A percentile compares a stretch with the other conserved stretches of the same genome.
Evolutionary conservation across 2,329 filamentous ascomycete genomes (phyloP).

Genomic region (Stemphylium beticola): DNA sequence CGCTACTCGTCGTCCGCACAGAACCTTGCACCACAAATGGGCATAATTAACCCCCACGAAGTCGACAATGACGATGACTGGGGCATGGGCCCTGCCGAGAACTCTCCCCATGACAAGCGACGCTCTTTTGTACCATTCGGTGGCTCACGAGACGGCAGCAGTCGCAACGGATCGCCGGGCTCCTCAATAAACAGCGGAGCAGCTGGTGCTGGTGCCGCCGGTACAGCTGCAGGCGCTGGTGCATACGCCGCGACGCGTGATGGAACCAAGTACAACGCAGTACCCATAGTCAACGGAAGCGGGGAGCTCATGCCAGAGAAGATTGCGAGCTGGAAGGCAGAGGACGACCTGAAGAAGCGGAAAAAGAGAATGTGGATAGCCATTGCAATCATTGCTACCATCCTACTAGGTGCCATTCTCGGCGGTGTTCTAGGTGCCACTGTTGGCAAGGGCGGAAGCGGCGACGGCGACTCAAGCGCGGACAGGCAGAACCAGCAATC

Average conservation of each 20-base stretch:
- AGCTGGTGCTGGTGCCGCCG: constrained; percentile 51
- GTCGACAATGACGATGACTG: constrained; percentile 91
- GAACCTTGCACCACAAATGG: constrained; percentile 46
- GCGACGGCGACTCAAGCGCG: constrained; percentile 26
- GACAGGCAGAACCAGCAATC: constrained; percentile 18
- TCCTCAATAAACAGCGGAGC: constrained; percentile 43
- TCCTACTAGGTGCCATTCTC: constrained; percentile 74
- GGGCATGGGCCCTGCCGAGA: constrained; percentile 63
- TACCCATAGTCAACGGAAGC: constrained; percentile 46
- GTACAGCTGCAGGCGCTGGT: constrained; percentile 48
- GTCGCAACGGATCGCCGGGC: constrained; percentile 47
- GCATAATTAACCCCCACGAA: constrained; percentile 73
- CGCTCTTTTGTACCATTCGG: constrained; percentile 67
- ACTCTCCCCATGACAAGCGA: constrained; percentile 55
- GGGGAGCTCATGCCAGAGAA: constrained; percentile 62
- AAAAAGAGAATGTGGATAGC: constrained; percentile 74
- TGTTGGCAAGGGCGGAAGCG: constrained; percentile 56
- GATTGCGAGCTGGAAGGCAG: constrained; percentile 62
- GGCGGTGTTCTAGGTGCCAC: constrained; percentile 78
- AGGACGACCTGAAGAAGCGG: constrained; percentile 54
- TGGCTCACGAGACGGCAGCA: constrained; percentile 50
- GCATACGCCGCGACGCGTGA: constrained; percentile 34
- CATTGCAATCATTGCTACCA: constrained; percentile 65
- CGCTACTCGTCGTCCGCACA: constrained; percentile 56
- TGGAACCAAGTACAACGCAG: constrained; percentile 63